Conservation (phyloP, 768 basidiomycete species). For the Lentinula detonsa region DNA sequence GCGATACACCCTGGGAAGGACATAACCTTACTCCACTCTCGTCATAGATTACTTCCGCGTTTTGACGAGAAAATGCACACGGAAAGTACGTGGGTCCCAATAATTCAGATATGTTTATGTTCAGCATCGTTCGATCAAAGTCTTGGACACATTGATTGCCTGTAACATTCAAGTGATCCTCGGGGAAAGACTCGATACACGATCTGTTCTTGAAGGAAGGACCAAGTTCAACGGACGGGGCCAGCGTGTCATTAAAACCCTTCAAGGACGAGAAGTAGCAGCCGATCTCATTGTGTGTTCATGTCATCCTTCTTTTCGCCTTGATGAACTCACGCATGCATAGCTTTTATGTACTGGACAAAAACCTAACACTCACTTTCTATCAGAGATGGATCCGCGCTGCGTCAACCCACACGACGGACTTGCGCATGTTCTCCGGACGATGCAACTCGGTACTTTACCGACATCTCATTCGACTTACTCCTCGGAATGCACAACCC, state of each 20-base stretch:
- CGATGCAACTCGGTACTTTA: slow-evolving; percentile 41
- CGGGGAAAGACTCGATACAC: slow-evolving; percentile 46
- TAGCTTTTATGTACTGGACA: slow-evolving; percentile 62
- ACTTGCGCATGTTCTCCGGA: slow-evolving; percentile 40
- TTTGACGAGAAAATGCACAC: slow-evolving; percentile 48
- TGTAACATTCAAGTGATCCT: slow-evolving; percentile 43
- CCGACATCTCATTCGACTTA: background rate
- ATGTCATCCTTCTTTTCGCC: background rate
- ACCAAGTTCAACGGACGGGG: slow-evolving; percentile 20
- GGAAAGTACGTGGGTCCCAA: slow-evolving; percentile 32
- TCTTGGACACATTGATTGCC: slow-evolving; percentile 32
- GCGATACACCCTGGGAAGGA: slow-evolving; percentile 43
- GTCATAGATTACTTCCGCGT: slow-evolving; percentile 43
- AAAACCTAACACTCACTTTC: slow-evolving; percentile 45
- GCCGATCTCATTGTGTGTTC: slow-evolving; percentile 47
- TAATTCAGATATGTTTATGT: background rate
- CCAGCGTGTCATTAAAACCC: slow-evolving; percentile 35
- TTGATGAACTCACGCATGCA: background rate
- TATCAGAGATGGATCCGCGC: slow-evolving; percentile 33
- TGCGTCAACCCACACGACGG: slow-evolving; percentile 32
- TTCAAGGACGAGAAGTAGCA: slow-evolving; percentile 41
- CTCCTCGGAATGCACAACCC: background rate
- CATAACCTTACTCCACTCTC: slow-evolving; percentile 58
- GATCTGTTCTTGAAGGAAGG: slow-evolving; percentile 12
- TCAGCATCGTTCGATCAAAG: slow-evolving; percentile 12